Conservation (phyloP, 2,329 filamentous ascomycete genomes). For the Paraphoma sp. region DNA sequence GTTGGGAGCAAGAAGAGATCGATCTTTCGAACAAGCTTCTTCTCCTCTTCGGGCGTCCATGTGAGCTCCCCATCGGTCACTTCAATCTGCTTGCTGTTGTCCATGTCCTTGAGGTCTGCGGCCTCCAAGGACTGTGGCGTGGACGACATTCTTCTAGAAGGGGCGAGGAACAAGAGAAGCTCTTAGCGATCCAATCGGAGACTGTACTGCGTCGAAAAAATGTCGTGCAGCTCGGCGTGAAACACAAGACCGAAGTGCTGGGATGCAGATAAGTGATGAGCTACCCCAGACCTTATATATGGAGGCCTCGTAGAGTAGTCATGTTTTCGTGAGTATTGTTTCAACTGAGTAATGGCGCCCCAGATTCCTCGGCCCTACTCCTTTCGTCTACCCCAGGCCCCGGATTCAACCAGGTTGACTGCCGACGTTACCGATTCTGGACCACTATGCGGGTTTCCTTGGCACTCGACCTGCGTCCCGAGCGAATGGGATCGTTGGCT, state of each 20-base stretch:
- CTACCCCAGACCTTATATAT: constrained; percentile 33
- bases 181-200: background rate
- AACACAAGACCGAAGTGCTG: background rate
- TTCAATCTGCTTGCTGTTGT: constrained; percentile 51
- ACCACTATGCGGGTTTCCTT: constrained; percentile 14
- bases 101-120: constrained; percentile 39
- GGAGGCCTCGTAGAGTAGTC: constrained; percentile 10
- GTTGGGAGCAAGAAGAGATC: constrained; percentile 55
- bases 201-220: background rate
- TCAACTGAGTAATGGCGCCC: constrained; percentile 23
- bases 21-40: constrained; percentile 56
- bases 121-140: constrained; percentile 27
- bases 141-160: constrained; percentile 28
- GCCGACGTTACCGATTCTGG: constrained; percentile 9
- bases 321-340: constrained; percentile 15
- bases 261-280: background rate
- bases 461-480: constrained; percentile 18
- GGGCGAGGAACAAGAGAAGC: background rate
- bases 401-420: constrained; percentile 13
- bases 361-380: constrained; percentile 31
- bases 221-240: background rate
- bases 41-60: constrained; percentile 59
- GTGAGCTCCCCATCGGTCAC: constrained; percentile 49
- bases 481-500: background rate
- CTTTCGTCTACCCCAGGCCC: constrained; percentile 25